Evolutionary conservation across 2,329 filamentous ascomycete genomes (phyloP).

Genomic region (Fusarium sp.): DNA sequence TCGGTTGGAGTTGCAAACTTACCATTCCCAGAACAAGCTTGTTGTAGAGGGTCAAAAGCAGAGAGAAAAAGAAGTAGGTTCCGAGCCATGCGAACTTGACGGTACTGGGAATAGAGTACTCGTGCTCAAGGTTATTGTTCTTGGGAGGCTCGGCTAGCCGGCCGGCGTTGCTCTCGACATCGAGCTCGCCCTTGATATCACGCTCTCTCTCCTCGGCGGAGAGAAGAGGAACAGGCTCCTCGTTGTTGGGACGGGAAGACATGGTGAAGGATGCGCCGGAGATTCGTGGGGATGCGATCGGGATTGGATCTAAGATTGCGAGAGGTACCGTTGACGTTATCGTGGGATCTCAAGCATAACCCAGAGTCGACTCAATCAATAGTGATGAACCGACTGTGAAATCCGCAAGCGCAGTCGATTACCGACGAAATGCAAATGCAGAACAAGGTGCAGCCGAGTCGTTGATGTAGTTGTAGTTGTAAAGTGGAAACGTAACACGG

Average conservation of each 20-base stretch:
- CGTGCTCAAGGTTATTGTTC: slow-evolving; percentile 56
- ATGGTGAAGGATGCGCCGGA: slow-evolving; percentile 44
- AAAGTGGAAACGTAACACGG: slow-evolving; percentile 38
- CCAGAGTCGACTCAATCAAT: slow-evolving; percentile 5
- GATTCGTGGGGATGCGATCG: slow-evolving; percentile 22
- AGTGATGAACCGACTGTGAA: slow-evolving; percentile 15
- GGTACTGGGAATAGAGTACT: slow-evolving; percentile 59
- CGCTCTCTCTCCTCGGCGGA: slow-evolving; percentile 49
- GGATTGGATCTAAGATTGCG: not conserved
- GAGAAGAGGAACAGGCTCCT: slow-evolving; percentile 51
- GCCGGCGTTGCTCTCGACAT: slow-evolving; percentile 51
- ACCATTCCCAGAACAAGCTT: slow-evolving; percentile 67
- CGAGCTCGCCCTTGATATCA: slow-evolving; percentile 49
- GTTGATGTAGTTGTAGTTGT: slow-evolving; percentile 34
- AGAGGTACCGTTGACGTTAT: slow-evolving; percentile 14
- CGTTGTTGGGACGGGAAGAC: slow-evolving; percentile 50
- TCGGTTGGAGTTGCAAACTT: slow-evolving; percentile 37
- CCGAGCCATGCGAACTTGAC: slow-evolving; percentile 64
- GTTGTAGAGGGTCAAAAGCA: slow-evolving; percentile 68
- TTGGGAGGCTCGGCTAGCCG: slow-evolving; percentile 45
- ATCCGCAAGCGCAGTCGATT: slow-evolving; percentile 29
- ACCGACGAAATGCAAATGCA: slow-evolving; percentile 26
- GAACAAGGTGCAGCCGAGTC: slow-evolving; percentile 24
- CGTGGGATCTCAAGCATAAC: slow-evolving; percentile 26
- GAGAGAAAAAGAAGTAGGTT: slow-evolving; percentile 64